A percentile compares a stretch with the other conserved stretches of the same genome.
Evolutionary conservation across 2,329 filamentous ascomycete species (phyloP).

Genomic region (Aspergillus clavatus): DNA sequence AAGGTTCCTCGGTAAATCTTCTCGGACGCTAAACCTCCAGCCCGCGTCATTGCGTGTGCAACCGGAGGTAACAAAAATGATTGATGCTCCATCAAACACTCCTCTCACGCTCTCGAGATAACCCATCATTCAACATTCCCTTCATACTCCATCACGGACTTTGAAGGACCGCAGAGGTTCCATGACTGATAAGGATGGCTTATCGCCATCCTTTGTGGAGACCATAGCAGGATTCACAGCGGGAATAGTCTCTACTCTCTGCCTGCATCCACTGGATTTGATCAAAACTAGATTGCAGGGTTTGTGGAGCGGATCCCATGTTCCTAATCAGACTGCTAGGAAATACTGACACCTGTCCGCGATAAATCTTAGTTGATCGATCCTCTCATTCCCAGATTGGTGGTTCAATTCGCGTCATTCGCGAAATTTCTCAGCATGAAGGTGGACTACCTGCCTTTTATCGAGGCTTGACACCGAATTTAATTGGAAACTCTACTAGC

Average conservation of each 20-base stretch:
- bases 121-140: background rate
- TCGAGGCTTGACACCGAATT: constrained; percentile 81
- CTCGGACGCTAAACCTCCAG: background rate
- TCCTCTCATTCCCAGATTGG: constrained; percentile 45
- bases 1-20: no score
- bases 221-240: constrained; percentile 85
- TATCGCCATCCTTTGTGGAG: constrained; percentile 77
- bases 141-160: constrained; percentile 1
- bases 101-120: background rate
- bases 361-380: constrained; percentile 48
- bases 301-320: constrained; percentile 36
- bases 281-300: constrained; percentile 95
- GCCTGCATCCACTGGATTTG: constrained; percentile 87
- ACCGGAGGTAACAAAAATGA: no score
- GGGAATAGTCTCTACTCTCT: constrained; percentile 78
- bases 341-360: constrained; percentile 22
- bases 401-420: constrained; percentile 50
- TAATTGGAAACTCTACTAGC: constrained; percentile 81
- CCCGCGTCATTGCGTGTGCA: background rate
- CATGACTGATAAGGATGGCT: constrained; percentile 49
- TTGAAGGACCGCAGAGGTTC: constrained; percentile 18
- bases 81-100: no score
- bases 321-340: background rate
- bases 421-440: constrained; percentile 50
- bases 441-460: constrained; percentile 68